Conservation (phyloP, 2,329 filamentous ascomycete species). For the Pseudogymnoascus sp. region DNA sequence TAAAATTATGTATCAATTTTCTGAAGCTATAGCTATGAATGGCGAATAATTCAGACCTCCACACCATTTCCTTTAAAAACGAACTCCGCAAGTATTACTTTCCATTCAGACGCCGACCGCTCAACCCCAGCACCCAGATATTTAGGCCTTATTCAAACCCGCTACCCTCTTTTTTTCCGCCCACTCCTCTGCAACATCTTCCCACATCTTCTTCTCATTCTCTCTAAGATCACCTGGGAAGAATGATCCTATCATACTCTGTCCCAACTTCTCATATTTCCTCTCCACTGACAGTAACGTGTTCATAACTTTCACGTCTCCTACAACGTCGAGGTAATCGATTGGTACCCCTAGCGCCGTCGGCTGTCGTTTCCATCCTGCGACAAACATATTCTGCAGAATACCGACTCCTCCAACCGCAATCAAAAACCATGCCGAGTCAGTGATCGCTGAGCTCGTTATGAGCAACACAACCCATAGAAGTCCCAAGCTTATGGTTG, state of each 20-base stretch:
- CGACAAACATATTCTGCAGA: slow-evolving; percentile 34
- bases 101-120: neutral
- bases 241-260: slow-evolving; percentile 8
- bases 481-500: slow-evolving; percentile 24
- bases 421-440: slow-evolving; percentile 36
- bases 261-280: slow-evolving; percentile 11
- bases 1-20: neutral
- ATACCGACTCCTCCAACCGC: slow-evolving; percentile 35
- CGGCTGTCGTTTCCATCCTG: slow-evolving; percentile 26
- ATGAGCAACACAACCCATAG: slow-evolving; percentile 37
- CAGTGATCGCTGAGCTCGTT: slow-evolving; percentile 30
- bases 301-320: slow-evolving; percentile 9
- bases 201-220: slow-evolving; percentile 9
- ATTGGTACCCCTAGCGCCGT: slow-evolving; percentile 20
- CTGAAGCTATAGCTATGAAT: neutral
- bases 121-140: neutral
- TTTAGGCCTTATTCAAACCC: neutral
- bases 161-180: neutral
- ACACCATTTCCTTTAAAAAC: neutral
- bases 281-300: slow-evolving; percentile 8
- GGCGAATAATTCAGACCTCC: neutral
- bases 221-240: slow-evolving; percentile 12
- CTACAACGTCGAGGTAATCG: neutral
- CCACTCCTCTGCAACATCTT: slow-evolving; percentile 4
- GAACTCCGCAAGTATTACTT: neutral